Conservation (phyloP, 208 protist genomes). For the Leishmania gerbilli region DNA sequence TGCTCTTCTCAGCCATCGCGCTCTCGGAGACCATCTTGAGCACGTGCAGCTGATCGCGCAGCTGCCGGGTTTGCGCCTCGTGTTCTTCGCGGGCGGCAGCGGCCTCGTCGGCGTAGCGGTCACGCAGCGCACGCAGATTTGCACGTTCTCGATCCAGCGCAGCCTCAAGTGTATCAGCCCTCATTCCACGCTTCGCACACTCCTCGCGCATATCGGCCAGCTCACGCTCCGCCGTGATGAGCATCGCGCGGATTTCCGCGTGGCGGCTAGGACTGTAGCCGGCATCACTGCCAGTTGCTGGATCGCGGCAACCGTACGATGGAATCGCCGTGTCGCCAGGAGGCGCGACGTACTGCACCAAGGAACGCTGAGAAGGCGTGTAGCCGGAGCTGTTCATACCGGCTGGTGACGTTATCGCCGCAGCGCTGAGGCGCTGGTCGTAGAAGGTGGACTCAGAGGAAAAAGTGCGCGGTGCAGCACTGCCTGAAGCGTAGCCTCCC, state of each 20-base stretch:
- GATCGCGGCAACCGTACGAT: slow-evolving; percentile 17
- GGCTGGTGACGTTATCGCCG: slow-evolving; percentile 6
- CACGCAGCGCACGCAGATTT: slow-evolving; percentile 39
- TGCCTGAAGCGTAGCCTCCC: neutral
- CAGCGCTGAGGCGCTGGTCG: slow-evolving; percentile 11
- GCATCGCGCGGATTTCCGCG: slow-evolving; percentile 65
- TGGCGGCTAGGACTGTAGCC: slow-evolving; percentile 39
- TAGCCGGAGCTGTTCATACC: slow-evolving; percentile 36
- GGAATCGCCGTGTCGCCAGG: slow-evolving; percentile 9
- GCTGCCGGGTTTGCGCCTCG: slow-evolving; percentile 63
- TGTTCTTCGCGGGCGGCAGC: slow-evolving; percentile 60
- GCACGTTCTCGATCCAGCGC: slow-evolving; percentile 66
- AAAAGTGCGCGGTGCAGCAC: slow-evolving; percentile 7
- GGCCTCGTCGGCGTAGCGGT: slow-evolving; percentile 43
- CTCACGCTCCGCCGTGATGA: slow-evolving; percentile 74
- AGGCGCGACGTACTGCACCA: slow-evolving; percentile 30
- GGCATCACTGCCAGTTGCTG: slow-evolving; percentile 13
- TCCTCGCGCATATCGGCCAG: slow-evolving; percentile 73
- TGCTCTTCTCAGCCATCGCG: slow-evolving; percentile 73
- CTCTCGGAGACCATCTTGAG: slow-evolving; percentile 75
- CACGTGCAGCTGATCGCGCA: slow-evolving; percentile 79
- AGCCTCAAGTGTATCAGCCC: slow-evolving; percentile 53
- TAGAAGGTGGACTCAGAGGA: slow-evolving; percentile 2
- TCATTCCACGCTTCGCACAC: slow-evolving; percentile 42
- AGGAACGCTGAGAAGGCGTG: slow-evolving; percentile 32